Evolutionary conservation across 768 basidiomycete genomes (phyloP), one percentile per base, ranked within the genome.

Genomic region (Termitomyces sp.): DNA sequence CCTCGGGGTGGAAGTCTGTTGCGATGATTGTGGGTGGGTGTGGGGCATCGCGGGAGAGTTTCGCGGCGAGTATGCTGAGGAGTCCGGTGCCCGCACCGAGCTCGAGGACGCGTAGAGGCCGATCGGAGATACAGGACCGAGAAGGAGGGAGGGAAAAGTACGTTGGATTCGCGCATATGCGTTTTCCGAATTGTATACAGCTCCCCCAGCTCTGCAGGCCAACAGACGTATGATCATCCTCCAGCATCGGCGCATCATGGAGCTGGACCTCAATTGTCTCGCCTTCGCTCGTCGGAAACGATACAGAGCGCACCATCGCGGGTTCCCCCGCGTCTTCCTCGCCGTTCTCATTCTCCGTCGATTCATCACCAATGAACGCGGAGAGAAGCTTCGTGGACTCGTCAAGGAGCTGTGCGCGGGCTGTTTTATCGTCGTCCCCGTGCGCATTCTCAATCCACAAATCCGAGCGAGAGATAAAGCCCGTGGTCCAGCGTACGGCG

Each of bases 11-110:
- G 61, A 82, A 92, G 65, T 94, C 91, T 9, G 88, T 91, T 14
- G 89, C 87, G 21, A 85, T 69, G 54, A 92, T 73, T 7, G 58
- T 54, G 1, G 64, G 59, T 19, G 61, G 4, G 54, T 63, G 9
- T 82, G 67, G 16, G 65, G 54, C 58, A 69, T 35, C n/a, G 14
- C 58, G 65, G 1, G 87, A 66, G 21, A 75, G 61, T 56, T 76
- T 83, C 1, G 82, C 80, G 1, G 77, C 72, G n/a, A n/a, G n/a
- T n/a, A n/a, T n/a, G 61, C 89, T 89, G n/a, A 93, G 77, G 54
- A 93, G 72, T 4, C 91, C 91, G 0, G 91, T 94, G 3, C 91
- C 91, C 0, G 89, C 88, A 5, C 91, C 91, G n/a, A 94, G 78
- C 68, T 94, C 90, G 42, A 94, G 77, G 12, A 93, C 64, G 2